Evolutionary conservation across 2,329 filamentous ascomycete species (phyloP).

Genomic region (Trichoderma sp.): DNA sequence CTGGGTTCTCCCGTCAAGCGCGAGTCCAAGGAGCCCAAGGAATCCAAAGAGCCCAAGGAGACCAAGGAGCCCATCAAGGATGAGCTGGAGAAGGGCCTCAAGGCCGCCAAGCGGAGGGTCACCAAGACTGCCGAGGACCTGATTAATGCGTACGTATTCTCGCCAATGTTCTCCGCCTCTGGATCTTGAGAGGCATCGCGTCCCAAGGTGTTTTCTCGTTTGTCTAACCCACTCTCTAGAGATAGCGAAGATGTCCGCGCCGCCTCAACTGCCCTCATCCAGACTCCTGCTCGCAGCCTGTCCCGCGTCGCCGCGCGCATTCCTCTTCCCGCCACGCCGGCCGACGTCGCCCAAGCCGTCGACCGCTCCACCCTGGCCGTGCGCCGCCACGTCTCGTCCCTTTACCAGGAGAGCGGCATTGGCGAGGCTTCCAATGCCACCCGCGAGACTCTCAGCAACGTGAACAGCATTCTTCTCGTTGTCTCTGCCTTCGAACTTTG

Average conservation of each 20-base stretch:
- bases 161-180: not conserved
- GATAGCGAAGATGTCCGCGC: conserved; percentile 34
- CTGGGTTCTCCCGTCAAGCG: conserved; percentile 61
- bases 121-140: conserved; percentile 47
- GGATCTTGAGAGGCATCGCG: not conserved
- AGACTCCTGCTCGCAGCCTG: conserved; percentile 51
- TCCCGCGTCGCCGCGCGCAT: conserved; percentile 57
- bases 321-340: conserved; percentile 76
- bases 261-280: conserved; percentile 45
- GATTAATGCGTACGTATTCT: conserved; percentile 43
- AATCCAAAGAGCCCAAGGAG: conserved; percentile 36
- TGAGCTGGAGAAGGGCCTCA: conserved; percentile 40
- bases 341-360: conserved; percentile 71
- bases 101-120: conserved; percentile 45
- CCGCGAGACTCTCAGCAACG: conserved; percentile 69
- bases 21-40: conserved; percentile 40
- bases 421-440: conserved; percentile 62
- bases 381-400: conserved; percentile 60
- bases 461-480: conserved; percentile 67
- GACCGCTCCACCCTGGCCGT: conserved; percentile 68
- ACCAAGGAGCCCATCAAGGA: conserved; percentile 37
- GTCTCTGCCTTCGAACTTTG: conserved; percentile 68
- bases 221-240: conserved; percentile 11
- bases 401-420: conserved; percentile 65
- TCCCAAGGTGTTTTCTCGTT: not conserved